Percentiles rank a stretch among this genome's conserved stretches.
Conservation (phyloP, 2,329 filamentous ascomycete genomes). For the Thelonectria rubi region DNA sequence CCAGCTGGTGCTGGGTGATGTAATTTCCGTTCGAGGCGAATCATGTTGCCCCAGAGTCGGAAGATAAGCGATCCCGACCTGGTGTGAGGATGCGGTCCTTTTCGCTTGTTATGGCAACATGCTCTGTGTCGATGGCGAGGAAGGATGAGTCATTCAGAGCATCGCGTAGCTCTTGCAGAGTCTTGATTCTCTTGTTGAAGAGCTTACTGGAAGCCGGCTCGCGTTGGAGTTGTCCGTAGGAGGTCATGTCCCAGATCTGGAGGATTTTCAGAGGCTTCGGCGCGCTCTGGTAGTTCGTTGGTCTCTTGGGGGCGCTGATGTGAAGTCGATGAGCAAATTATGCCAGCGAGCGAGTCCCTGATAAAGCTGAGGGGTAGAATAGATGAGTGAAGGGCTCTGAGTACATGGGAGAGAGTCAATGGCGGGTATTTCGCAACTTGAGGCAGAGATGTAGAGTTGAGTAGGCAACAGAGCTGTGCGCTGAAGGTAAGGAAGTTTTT, state of each 20-base stretch:
- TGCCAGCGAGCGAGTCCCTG: background rate
- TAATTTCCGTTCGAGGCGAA: background rate
- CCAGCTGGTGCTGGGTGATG: background rate
- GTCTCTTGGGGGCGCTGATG: background rate
- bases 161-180: background rate
- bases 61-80: conserved; percentile 30
- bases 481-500: too few species aligned
- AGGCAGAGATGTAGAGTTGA: too few species aligned
- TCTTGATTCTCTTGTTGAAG: conserved; percentile 26
- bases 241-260: conserved; percentile 49
- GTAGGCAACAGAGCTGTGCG: too few species aligned
- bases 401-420: background rate
- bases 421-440: too few species aligned
- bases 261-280: background rate
- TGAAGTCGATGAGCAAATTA: background rate
- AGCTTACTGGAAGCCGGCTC: conserved; percentile 23
- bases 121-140: conserved; percentile 26
- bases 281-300: background rate
- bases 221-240: conserved; percentile 43
- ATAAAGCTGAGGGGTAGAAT: background rate
- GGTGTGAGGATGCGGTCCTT: conserved; percentile 28
- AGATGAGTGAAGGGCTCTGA: background rate
- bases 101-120: conserved; percentile 22
- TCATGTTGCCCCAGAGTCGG: conserved; percentile 2
- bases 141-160: conserved; percentile 16